These are phyloP conservation scores for Nemania abortiva DNA, from an alignment of 2,329 filamentous ascomycete species.

Conservation along the genomic window DNA sequence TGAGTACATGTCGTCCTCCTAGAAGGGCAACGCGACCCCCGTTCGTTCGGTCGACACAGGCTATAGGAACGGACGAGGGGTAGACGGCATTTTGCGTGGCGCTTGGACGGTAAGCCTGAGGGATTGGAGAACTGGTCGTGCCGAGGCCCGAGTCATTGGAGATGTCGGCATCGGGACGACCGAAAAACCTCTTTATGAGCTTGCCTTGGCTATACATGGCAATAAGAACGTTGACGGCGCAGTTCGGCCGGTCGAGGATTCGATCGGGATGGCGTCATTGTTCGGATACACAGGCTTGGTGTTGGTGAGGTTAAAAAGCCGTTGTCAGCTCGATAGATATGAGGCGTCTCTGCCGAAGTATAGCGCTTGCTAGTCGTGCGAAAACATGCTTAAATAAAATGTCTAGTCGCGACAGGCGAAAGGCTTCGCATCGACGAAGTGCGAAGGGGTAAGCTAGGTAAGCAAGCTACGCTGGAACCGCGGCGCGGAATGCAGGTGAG, in stretches of 20 bases:
- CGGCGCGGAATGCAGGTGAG: slow-evolving; percentile 14
- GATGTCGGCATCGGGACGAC: slow-evolving; percentile 64
- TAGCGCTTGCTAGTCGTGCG: background rate
- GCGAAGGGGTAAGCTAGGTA: slow-evolving; percentile 24
- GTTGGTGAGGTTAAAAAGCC: background rate
- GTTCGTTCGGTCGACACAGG: slow-evolving; percentile 69
- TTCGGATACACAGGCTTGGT: slow-evolving; percentile 31
- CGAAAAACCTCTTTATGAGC: slow-evolving; percentile 72
- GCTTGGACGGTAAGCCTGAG: slow-evolving; percentile 62
- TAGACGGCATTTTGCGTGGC: slow-evolving; percentile 69
- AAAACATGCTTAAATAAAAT: background rate
- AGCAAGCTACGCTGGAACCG: slow-evolving; percentile 12
- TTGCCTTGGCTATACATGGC: slow-evolving; percentile 66
- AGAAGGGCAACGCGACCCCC: slow-evolving; percentile 69
- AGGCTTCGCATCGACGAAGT: slow-evolving; percentile 1
- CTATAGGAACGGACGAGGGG: slow-evolving; percentile 64
- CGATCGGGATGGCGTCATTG: slow-evolving; percentile 45
- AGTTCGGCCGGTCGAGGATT: slow-evolving; percentile 44
- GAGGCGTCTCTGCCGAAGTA: background rate
- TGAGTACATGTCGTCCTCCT: slow-evolving; percentile 70
- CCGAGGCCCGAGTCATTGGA: slow-evolving; percentile 59
- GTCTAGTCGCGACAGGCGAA: background rate
- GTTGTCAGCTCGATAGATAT: background rate
- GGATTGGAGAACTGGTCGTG: slow-evolving; percentile 60
- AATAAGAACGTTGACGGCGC: slow-evolving; percentile 45